Base-by-base conservation (phyloP, 257 asterid species). In the Lavandula angustifolia region DNA sequence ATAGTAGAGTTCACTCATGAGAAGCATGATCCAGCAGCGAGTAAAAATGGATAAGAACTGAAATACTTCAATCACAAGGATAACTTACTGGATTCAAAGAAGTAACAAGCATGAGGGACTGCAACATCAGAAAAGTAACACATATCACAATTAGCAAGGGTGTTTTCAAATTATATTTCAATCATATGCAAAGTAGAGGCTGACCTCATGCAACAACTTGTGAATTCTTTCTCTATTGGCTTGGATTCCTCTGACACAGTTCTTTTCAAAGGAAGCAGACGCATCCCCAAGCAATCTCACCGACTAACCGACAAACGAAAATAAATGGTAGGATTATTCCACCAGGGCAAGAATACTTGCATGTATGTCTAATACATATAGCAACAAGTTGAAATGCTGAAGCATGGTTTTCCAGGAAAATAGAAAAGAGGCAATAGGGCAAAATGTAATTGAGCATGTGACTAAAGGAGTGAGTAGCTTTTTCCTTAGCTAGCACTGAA, bases 31-130 rank as follows among this genome's bases (percentile, higher is more conserved):
- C n/a, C 42, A 65, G 29, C 44, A 46, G 68, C 29, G 14, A 31
- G 9, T 44, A 51, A 6, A 52, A 11, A n/a, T 17, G 7, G 5
- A 44, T 16, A 48, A 40, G 41, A 37, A 48, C 14, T 42, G 27
- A 35, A 54, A 67, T 3, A 12, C 1, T 43, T 10, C 7, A 32
- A 37, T 27, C 18, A 11, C 18, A 42, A 55, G 13, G 55, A 42
- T 37, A 60, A 67, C 92, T 83, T 85, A 92, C 99, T 2, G 96
- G 99, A 75, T 94, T 94, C 74, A 94, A 85, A 54, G 97, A 85
- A 54, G 97, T 94, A 70, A 94, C 97, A 1, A 94, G 94, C 99
- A 94, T 94, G 82, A 94, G 97, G 3, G 99, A 94, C 99, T 92
- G 95, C 84, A 77, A 79, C 63, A 50, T 55, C 40, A 69, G 14